A percentile compares a stretch with the other conserved stretches of the same genome.
Evolutionary conservation across 805 yeast species (phyloP).

Genomic region (Nakazawaea ambrosiae): DNA sequence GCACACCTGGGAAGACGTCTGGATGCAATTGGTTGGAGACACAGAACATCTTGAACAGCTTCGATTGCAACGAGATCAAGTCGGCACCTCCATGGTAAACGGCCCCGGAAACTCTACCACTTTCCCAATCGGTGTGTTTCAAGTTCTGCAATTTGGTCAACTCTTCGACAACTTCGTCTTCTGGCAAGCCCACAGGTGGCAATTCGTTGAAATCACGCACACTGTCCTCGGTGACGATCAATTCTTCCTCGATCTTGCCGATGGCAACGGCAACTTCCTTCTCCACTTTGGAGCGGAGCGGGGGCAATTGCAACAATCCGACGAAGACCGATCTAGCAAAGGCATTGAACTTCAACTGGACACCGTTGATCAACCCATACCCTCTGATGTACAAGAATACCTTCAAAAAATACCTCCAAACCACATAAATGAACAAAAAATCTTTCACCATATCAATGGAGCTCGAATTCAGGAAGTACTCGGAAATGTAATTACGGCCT

Average conservation of each 20-base stretch:
- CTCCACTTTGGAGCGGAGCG: constrained; percentile 49
- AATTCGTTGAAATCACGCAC: constrained; percentile 39
- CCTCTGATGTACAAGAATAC: constrained; percentile 21
- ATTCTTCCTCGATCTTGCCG: constrained; percentile 41
- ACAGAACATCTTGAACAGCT: constrained; percentile 68
- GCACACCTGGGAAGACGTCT: constrained; percentile 91
- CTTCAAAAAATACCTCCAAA: not conserved
- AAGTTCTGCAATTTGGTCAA: constrained; percentile 43
- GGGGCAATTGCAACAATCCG: constrained; percentile 39
- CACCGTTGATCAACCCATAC: constrained; percentile 32
- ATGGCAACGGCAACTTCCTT: constrained; percentile 46
- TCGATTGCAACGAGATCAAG: constrained; percentile 62
- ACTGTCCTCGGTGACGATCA: constrained; percentile 47
- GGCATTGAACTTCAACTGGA: constrained; percentile 13
- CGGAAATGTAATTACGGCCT: not conserved
- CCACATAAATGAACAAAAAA: constrained; percentile 2
- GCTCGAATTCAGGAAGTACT: not conserved
- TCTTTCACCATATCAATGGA: constrained; percentile 5
- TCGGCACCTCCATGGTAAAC: constrained; percentile 95
- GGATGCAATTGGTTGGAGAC: constrained; percentile 96
- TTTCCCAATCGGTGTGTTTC: constrained; percentile 73
- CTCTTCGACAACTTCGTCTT: constrained; percentile 38
- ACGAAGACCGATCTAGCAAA: constrained; percentile 22
- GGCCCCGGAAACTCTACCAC: constrained; percentile 88
- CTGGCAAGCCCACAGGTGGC: constrained; percentile 55